Conservation (phyloP, 805 yeast genomes). For the Candida andamanensis region DNA sequence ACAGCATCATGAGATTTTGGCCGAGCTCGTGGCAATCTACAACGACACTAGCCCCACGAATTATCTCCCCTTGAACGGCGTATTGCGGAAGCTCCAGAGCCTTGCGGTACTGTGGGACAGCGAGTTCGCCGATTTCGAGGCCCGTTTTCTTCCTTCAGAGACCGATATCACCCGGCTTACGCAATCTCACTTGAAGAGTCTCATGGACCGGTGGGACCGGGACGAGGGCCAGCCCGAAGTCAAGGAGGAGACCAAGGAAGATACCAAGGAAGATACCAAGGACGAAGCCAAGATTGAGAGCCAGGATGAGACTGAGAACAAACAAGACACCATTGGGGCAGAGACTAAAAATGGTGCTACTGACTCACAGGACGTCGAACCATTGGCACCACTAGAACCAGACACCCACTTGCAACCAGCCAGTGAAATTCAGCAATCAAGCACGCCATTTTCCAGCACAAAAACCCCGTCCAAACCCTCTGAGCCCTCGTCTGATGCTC, state of each 20-base stretch:
- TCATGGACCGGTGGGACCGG: slow-evolving; percentile 52
- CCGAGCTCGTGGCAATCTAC: slow-evolving; percentile 49
- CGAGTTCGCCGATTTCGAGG: slow-evolving; percentile 77
- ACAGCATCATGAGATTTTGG: slow-evolving; percentile 46
- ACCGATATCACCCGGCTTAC: slow-evolving; percentile 89
- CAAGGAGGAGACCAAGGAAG: slow-evolving; percentile 10
- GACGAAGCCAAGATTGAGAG: neutral
- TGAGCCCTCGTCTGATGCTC: slow-evolving; percentile 9
- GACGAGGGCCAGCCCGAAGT: slow-evolving; percentile 14
- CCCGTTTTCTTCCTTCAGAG: slow-evolving; percentile 78
- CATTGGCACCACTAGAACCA: no score
- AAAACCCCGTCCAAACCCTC: slow-evolving; percentile 8
- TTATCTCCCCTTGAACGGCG: slow-evolving; percentile 64
- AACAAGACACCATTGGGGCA: slow-evolving; percentile 12
- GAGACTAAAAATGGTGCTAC: slow-evolving; percentile 24
- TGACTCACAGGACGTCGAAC: no score
- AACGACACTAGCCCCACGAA: slow-evolving; percentile 53
- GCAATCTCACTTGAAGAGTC: slow-evolving; percentile 73
- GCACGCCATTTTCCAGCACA: slow-evolving; percentile 1
- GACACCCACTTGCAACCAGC: slow-evolving; percentile 24
- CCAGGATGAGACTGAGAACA: slow-evolving; percentile 13
- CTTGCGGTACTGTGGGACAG: slow-evolving; percentile 82
- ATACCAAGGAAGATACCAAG: neutral
- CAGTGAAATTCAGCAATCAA: slow-evolving; percentile 12
- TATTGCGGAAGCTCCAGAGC: slow-evolving; percentile 70